phyloP scores from a whole-genome alignment of 2,329 filamentous ascomycete genomes.

The Myriangium duriaei region DNA sequence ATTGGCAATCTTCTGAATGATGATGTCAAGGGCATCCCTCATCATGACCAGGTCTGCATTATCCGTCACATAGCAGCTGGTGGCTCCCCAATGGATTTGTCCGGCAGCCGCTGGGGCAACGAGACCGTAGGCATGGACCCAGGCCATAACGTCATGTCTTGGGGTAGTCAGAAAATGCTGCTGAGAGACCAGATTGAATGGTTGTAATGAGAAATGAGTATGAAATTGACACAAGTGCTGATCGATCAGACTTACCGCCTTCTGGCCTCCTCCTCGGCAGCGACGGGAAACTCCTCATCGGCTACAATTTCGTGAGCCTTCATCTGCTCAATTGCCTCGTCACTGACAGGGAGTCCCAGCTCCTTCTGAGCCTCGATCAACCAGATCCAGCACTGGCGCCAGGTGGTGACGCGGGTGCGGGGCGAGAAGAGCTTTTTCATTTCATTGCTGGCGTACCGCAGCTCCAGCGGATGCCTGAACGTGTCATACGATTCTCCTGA shows the following conservation, averaged over 20 bases:
- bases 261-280: constrained; percentile 37
- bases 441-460: constrained; percentile 32
- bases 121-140: constrained; percentile 50
- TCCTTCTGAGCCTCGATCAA: constrained; percentile 74
- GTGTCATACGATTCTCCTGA: constrained; percentile 13
- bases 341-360: constrained; percentile 62
- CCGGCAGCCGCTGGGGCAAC: constrained; percentile 66
- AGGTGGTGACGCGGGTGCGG: constrained; percentile 60
- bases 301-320: constrained; percentile 31
- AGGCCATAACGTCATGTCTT: constrained; percentile 42
- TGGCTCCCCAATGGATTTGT: constrained; percentile 68
- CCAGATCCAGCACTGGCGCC: constrained; percentile 75
- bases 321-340: constrained; percentile 43
- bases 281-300: constrained; percentile 36
- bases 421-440: constrained; percentile 73
- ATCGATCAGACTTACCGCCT: constrained; percentile 13
- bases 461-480: constrained; percentile 15
- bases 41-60: constrained; percentile 70
- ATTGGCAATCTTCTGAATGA: constrained; percentile 65
- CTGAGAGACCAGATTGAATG: too few species aligned
- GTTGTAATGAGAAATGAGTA: too few species aligned
- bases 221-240: too few species aligned
- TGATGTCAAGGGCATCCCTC: constrained; percentile 59
- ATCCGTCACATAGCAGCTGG: constrained; percentile 54
- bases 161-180: not conserved